Evolutionary conservation across 371 early-diverging fungal genomes (phyloP), one percentile per base, ranked within the genome.

Genomic region (Basidiobolus meristosporus): DNA sequence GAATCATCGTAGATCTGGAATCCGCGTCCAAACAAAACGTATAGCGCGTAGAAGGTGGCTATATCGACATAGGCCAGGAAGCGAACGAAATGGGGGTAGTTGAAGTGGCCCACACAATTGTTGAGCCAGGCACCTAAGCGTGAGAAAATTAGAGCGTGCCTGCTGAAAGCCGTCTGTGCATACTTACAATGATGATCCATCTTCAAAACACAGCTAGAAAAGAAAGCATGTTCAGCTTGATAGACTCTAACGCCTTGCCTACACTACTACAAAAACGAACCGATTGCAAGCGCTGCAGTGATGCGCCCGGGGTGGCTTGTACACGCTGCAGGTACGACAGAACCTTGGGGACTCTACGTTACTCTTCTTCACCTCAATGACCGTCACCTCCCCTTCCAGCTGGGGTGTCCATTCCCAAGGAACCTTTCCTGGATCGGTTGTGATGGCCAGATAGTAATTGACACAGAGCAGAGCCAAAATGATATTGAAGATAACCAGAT

Each of bases 21-120:
- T 38, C 4, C 46, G n/a, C 38, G 66, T 51, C 38, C 67, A 38
- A 0, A 41, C 41, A 37, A 67, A 45, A 29, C 63, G 59, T 39
- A 54, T 50, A 1, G 60, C 58, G 15, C 79, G 62, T n/a, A n/a
- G n/a, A n/a, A n/a, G n/a, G n/a, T n/a, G 3, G 74, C 61, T 17
- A 74, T 46, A 23, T 73, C 63, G 9, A 77, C 81, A 52, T 63
- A 86, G 18, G 68, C 51, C 17, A 92, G 44, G 47, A 93, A 90
- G 4, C 91, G 81, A 33, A 90, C 44, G 56, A 93, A 97, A 52
- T 91, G 77, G 14, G 74, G 74, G 44, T 82, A 79, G 52, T 96
- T 96, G 46, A 42, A 44, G 46, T 78, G 77, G 4, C 97, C 97
- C 26, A 96, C 81, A 62, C 97, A 96, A 54, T 87, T 93, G 60